phyloP scores from a whole-genome alignment of 2,329 filamentous ascomycete species.

The Dothideomycetes sp. region DNA sequence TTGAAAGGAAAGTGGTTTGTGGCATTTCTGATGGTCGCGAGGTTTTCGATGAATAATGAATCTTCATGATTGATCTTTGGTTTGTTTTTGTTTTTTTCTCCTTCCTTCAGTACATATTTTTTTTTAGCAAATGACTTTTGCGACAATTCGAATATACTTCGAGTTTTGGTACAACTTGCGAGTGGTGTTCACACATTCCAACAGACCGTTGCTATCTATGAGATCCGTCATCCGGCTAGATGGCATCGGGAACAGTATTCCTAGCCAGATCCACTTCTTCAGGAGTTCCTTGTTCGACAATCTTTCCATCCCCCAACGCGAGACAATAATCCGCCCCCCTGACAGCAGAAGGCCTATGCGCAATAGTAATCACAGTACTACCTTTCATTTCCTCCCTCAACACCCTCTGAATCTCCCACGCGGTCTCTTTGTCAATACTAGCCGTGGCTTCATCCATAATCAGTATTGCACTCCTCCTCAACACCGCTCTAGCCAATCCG shows the following conservation, averaged over 20 bases:
- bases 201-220: no score
- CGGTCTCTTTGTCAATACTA: conserved; percentile 54
- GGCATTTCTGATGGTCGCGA: no score
- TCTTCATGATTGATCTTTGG: no score
- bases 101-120: no score
- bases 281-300: conserved; percentile 31
- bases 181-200: no score
- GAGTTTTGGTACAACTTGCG: no score
- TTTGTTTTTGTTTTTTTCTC: no score
- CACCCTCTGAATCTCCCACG: conserved; percentile 45
- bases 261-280: conserved; percentile 20
- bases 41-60: no score
- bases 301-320: conserved; percentile 43
- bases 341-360: conserved; percentile 55
- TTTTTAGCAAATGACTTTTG: no score
- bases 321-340: conserved; percentile 48
- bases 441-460: conserved; percentile 60
- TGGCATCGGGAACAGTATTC: background rate
- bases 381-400: conserved; percentile 47
- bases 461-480: conserved; percentile 52
- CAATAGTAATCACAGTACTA: conserved; percentile 57
- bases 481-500: conserved; percentile 52
- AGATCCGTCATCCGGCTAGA: no score
- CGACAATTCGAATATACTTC: no score
- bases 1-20: no score